Evolutionary conservation across 768 basidiomycete species (phyloP).

Genomic region (Agrocybe chaxingu): DNA sequence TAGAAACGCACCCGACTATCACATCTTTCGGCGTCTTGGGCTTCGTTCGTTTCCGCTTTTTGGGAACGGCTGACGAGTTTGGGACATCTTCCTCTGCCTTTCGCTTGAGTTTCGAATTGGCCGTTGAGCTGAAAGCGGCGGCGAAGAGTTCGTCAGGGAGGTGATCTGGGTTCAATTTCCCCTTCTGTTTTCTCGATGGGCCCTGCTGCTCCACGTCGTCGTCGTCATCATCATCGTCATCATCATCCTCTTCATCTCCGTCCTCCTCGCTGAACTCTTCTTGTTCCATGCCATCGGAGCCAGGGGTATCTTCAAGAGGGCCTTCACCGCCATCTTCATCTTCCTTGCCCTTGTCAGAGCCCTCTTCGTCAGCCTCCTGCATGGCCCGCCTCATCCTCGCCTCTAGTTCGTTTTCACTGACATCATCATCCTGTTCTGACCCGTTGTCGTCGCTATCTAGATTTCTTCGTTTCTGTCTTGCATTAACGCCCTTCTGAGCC

Average conservation of each 20-base stretch:
- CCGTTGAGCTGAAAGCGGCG: slow-evolving; percentile 45
- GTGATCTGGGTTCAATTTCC: slow-evolving; percentile 37
- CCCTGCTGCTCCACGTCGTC: slow-evolving; percentile 22
- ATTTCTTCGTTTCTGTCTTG: slow-evolving; percentile 3
- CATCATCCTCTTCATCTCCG: slow-evolving; percentile 23
- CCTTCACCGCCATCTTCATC: slow-evolving; percentile 10
- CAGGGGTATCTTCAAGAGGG: slow-evolving; percentile 7
- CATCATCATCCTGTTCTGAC: slow-evolving; percentile 10
- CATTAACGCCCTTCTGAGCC: not conserved
- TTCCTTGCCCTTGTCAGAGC: slow-evolving; percentile 12
- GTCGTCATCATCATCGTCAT: slow-evolving; percentile 22
- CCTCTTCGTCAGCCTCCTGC: slow-evolving; percentile 34
- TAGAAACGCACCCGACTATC: slow-evolving; percentile 47
- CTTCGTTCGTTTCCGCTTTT: slow-evolving; percentile 27
- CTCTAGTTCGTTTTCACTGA: slow-evolving; percentile 16
- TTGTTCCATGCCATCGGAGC: slow-evolving; percentile 14
- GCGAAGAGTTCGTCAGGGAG: slow-evolving; percentile 66
- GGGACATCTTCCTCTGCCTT: slow-evolving; percentile 12
- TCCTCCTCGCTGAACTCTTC: slow-evolving; percentile 23
- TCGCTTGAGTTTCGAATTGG: slow-evolving; percentile 15
- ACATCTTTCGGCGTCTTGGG: slow-evolving; percentile 41
- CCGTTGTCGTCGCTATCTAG: slow-evolving; percentile 6
- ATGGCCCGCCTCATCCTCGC: slow-evolving; percentile 39
- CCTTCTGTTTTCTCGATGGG: slow-evolving; percentile 11
- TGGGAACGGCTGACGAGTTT: not conserved